phyloP scores from a whole-genome alignment of 2,329 filamentous ascomycete genomes.

The Monosporascus ibericus region DNA sequence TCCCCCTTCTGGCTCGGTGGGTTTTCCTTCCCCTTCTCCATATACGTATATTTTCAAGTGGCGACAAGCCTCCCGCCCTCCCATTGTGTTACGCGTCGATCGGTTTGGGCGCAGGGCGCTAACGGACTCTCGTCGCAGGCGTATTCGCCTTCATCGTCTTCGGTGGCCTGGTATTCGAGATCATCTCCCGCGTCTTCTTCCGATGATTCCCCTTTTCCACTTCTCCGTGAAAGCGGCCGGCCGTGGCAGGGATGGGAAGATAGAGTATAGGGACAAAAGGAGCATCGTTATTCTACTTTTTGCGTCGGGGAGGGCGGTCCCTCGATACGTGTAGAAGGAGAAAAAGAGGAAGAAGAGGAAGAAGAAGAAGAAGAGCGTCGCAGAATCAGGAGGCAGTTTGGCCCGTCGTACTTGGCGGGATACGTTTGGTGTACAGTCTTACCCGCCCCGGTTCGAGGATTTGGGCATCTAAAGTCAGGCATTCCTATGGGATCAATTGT shows the following conservation, averaged over 20 bases:
- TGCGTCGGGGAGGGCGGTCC: neutral
- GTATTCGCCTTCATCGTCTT: conserved; percentile 56
- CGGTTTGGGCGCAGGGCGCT: neutral
- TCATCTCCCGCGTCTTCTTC: conserved; percentile 48
- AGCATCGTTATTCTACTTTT: neutral
- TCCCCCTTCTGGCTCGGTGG: conserved; percentile 59
- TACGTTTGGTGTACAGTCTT: too few relatives aligned
- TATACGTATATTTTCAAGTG: neutral
- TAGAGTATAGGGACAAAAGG: neutral
- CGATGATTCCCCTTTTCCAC: conserved; percentile 8
- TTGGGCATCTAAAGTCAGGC: too few relatives aligned
- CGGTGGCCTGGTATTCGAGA: conserved; percentile 54
- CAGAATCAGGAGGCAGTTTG: too few relatives aligned
- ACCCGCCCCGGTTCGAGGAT: too few relatives aligned
- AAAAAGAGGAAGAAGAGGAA: too few relatives aligned
- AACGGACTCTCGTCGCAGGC: conserved; percentile 27
- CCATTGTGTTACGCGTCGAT: too few relatives aligned
- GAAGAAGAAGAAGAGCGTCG: too few relatives aligned
- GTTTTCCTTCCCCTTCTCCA: conserved; percentile 9
- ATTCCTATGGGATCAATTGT: too few relatives aligned
- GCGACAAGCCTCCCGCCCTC: neutral
- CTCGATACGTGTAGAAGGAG: too few relatives aligned
- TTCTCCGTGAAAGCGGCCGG: neutral
- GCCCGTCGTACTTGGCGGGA: too few relatives aligned
- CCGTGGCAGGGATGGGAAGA: neutral